Base-by-base conservation (phyloP, 2,329 filamentous ascomycete species). In the Colletotrichum coccodes region DNA sequence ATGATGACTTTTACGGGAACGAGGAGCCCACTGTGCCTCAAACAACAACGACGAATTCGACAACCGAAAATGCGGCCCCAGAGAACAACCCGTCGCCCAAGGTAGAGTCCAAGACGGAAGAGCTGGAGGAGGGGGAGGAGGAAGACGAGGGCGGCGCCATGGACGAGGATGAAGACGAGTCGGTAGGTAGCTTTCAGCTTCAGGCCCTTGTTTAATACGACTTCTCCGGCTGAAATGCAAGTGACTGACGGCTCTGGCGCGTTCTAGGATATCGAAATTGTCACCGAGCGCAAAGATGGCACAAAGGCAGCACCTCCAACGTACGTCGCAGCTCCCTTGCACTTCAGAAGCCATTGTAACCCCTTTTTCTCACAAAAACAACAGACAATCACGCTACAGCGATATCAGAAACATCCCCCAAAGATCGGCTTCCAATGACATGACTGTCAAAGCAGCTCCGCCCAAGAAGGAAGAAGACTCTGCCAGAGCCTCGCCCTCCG, bases 321-420 rank as follows among this genome's bases (percentile, higher is more conserved):
- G 89, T 90, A 81, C 73, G 88, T 80, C 46, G 4, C 44, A 28
- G 6, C 49, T 9, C 34, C 21, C 42, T 38, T 21, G 28, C 21
- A 49, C 14, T 21, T 36, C 18, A 18, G 32, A 32, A 3, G n/a
- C 16, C 18, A 21, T 11, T 32, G 1, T 21, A 21, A 6, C 23
- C 14, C 34, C 18, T 12, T 21, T 0, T 49, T 8, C 63, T 68
- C 28, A 61, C 44, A 38, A 11, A 18, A 42, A 26, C n/a, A 30
- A 58, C 70, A 90, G 89, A 62, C 86, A 89, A 80, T 82, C 88
- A 26, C 85, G 86, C 72, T 91, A 91, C 72, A 90, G 88, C 76
- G 89, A 91, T 63, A 91, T 91, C 63, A 82, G 88, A 68, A 90
- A 91, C 71, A 91, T 91, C 59, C 88, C 89, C 1, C 88, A 90